Conservation (phyloP, 2,329 filamentous ascomycete species). For the Setomelanomma holmii region DNA sequence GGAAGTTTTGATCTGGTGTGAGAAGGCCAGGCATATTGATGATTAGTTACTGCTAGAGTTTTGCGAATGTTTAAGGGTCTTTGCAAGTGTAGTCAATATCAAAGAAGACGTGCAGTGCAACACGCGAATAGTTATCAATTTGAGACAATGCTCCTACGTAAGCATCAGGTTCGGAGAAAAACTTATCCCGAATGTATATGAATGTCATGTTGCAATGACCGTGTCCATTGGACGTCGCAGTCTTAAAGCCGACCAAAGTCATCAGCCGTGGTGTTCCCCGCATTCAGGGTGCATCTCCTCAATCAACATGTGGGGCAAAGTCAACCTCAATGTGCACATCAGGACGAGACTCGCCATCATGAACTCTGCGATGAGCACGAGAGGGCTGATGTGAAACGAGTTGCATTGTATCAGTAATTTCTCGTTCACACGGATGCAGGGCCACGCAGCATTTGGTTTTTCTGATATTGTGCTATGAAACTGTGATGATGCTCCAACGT, state of each 20-base stretch:
- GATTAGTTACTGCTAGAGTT: background rate
- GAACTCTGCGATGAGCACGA: too few relatives aligned
- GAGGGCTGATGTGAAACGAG: too few relatives aligned
- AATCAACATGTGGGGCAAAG: background rate
- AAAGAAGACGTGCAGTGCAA: background rate
- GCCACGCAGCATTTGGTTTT: too few relatives aligned
- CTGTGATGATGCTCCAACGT: background rate
- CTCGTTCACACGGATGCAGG: too few relatives aligned
- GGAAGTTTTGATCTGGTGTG: slow-evolving; percentile 4
- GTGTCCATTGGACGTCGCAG: background rate
- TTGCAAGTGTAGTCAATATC: background rate
- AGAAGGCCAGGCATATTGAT: background rate
- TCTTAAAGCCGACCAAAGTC: background rate
- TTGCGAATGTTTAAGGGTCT: background rate
- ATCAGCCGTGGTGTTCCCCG: background rate
- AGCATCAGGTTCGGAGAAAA: background rate
- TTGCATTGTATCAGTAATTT: too few relatives aligned
- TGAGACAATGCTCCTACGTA: too few relatives aligned
- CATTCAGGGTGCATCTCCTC: background rate
- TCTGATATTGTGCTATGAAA: too few relatives aligned
- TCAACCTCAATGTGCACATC: background rate
- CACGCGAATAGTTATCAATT: background rate
- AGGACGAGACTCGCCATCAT: background rate
- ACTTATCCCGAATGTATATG: background rate
- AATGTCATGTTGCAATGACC: background rate